Conservation (phyloP, 2,329 filamentous ascomycete genomes). For the Harringtonia lauricola region DNA sequence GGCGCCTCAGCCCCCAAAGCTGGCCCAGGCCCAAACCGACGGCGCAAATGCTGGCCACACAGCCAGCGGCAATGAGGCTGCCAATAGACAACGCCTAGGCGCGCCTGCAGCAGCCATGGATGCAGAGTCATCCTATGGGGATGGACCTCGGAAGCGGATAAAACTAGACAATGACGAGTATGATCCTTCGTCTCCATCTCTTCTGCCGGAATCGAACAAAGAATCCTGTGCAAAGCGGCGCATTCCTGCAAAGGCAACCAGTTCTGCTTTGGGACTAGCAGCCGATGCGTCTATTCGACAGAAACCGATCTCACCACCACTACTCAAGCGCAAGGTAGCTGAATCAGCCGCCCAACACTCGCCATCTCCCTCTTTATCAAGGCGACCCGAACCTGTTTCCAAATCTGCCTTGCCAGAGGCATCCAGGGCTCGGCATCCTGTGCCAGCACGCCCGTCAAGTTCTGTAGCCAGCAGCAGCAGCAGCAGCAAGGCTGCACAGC, state of each 20-base stretch:
- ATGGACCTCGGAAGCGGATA: not conserved
- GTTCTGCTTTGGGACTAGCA: not conserved
- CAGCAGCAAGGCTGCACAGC: not conserved
- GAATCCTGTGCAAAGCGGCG: not conserved
- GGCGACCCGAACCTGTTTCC: not conserved
- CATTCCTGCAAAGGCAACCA: no score
- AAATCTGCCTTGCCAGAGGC: not conserved
- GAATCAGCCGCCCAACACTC: not conserved
- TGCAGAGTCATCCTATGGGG: not conserved
- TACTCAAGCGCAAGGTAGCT: slow-evolving; percentile 8
- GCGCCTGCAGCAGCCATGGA: not conserved
- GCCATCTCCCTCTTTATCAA: not conserved
- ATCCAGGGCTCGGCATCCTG: not conserved
- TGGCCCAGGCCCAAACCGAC: not conserved
- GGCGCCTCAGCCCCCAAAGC: not conserved
- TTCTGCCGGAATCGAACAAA: not conserved
- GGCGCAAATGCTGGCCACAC: no score
- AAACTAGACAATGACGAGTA: slow-evolving; percentile 1
- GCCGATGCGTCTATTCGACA: not conserved
- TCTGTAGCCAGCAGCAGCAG: not conserved
- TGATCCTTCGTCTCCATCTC: not conserved
- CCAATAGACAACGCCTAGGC: not conserved
- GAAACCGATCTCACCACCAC: slow-evolving; percentile 3
- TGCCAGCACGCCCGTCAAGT: not conserved
- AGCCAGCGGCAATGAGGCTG: not conserved